Evolutionary conservation across 23 red algal genomes (phyloP).

Genomic region (Gracilariopsis chorda): DNA sequence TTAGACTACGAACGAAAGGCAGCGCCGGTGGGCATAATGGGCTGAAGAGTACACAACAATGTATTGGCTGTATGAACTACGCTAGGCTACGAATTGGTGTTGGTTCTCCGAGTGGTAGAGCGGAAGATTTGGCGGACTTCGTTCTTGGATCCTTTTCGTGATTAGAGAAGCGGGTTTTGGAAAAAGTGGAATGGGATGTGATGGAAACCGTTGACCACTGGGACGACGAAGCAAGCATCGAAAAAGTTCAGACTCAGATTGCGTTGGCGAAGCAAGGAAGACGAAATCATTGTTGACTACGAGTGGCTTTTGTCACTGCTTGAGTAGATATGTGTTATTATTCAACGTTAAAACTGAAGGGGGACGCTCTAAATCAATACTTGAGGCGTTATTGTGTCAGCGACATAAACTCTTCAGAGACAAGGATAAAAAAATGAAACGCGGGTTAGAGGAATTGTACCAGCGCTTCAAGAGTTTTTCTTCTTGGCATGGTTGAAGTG

Average conservation of each 20-base stretch:
- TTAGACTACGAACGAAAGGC: constrained; percentile 63
- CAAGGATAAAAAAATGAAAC: too few species aligned
- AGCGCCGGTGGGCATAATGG: constrained; percentile 83
- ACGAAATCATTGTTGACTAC: too few species aligned
- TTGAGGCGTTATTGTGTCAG: too few species aligned
- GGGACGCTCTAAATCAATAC: too few species aligned
- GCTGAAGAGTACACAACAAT: constrained; percentile 61
- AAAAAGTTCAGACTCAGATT: not conserved
- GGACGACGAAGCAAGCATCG: not conserved
- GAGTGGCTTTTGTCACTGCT: too few species aligned
- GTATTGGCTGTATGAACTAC: constrained; percentile 39
- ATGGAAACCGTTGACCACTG: constrained; percentile 28
- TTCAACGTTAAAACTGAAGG: too few species aligned
- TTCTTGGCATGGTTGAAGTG: too few species aligned
- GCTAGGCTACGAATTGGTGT: constrained; percentile 69
- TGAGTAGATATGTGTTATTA: too few species aligned
- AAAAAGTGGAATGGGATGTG: constrained; percentile 6
- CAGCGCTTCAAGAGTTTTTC: too few species aligned
- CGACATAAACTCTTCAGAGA: too few species aligned
- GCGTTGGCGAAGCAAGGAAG: too few species aligned
- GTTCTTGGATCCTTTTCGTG: constrained; percentile 67
- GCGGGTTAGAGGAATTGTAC: too few species aligned
- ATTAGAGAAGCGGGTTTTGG: not conserved
- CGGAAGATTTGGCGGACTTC: constrained; percentile 7
- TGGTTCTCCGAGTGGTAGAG: constrained; percentile 20